Evolutionary conservation across 2,329 filamentous ascomycete genomes (phyloP).

Genomic region (Didymella pomorum): DNA sequence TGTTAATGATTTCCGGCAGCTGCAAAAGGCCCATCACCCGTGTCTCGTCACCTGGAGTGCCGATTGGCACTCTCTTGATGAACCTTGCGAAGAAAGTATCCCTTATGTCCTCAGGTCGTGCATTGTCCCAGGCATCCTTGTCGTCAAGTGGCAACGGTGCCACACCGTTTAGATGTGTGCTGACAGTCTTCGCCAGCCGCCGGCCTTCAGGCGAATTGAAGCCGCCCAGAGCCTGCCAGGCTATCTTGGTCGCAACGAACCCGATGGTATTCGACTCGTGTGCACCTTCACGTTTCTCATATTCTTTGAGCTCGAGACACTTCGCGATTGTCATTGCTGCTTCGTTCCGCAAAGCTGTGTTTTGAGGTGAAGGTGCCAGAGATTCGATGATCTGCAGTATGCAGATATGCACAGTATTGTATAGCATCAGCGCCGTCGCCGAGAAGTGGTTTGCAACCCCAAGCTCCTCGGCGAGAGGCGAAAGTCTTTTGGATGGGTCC

Average conservation of each 20-base stretch:
- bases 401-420: constrained; percentile 34
- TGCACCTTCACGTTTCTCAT: constrained; percentile 25
- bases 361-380: constrained; percentile 26
- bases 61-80: constrained; percentile 1
- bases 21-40: background rate
- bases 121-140: constrained; percentile 12
- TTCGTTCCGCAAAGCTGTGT: constrained; percentile 25
- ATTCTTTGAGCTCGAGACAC: constrained; percentile 34
- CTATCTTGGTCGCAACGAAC: constrained; percentile 37
- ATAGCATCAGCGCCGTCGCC: constrained; percentile 38
- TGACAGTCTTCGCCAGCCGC: constrained; percentile 23
- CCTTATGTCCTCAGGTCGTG: constrained; percentile 8
- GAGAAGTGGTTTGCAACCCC: constrained; percentile 31
- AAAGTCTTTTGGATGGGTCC: constrained; percentile 3
- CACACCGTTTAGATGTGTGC: constrained; percentile 1
- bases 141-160: constrained; percentile 6
- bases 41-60: background rate
- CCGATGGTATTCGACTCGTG: constrained; percentile 36
- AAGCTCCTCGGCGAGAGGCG: constrained; percentile 21
- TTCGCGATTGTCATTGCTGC: constrained; percentile 31
- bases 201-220: constrained; percentile 34
- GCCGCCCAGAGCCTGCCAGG: constrained; percentile 38
- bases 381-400: constrained; percentile 32
- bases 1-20: constrained; percentile 1
- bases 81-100: constrained; percentile 14